phyloP scores from a whole-genome alignment of 371 early-diverging fungal genomes.

The Coemansia sp. region DNA sequence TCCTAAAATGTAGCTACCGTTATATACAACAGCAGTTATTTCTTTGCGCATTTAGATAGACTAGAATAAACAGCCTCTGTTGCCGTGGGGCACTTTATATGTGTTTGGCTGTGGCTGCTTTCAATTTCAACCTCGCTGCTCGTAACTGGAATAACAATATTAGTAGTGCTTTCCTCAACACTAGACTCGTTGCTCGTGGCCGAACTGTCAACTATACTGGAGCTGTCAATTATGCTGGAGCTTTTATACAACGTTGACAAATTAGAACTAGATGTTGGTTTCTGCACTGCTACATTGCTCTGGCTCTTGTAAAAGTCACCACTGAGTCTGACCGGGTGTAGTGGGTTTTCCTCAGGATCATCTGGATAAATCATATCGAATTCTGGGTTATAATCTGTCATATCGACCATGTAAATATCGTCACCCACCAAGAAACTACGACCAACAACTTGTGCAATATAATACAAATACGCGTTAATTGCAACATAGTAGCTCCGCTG shows the following conservation, averaged over 20 bases:
- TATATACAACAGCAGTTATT: too few species aligned
- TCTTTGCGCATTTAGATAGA: too few species aligned
- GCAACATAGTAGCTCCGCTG: neutral
- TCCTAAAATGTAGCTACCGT: too few species aligned
- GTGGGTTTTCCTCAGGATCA: neutral
- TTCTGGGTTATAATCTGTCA: neutral
- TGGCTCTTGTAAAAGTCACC: neutral
- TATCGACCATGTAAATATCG: neutral
- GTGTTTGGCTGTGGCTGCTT: too few species aligned
- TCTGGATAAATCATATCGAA: neutral
- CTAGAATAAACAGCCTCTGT: too few species aligned
- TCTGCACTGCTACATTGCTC: neutral
- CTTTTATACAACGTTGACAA: neutral
- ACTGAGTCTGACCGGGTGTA: neutral
- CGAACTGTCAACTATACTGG: too few species aligned
- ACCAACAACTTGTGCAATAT: neutral
- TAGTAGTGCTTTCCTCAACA: too few species aligned
- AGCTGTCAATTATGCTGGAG: too few species aligned
- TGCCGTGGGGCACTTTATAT: too few species aligned
- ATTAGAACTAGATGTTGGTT: neutral
- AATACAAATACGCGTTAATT: neutral
- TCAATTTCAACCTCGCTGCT: too few species aligned
- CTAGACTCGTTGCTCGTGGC: too few species aligned
- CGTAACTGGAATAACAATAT: too few species aligned
- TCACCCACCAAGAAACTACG: neutral